Conservation (phyloP, 31 red algal species). For the Asparagopsis taxiformis region DNA sequence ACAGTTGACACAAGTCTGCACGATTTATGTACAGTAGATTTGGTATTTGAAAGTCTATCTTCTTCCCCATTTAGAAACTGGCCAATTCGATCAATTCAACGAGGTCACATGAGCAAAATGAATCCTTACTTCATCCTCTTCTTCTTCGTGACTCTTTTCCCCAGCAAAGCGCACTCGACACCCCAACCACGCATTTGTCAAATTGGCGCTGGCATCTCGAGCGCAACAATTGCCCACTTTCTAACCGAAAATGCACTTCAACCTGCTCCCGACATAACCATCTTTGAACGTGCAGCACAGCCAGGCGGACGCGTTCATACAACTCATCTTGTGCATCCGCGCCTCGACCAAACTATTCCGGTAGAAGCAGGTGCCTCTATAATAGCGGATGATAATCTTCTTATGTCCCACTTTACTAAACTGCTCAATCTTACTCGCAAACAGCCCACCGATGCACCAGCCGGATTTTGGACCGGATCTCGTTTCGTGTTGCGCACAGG, state of each 20-base stretch:
- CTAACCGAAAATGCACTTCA: constrained; percentile 15
- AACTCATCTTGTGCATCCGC: neutral
- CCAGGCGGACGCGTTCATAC: constrained; percentile 51
- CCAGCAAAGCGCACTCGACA: too few relatives aligned
- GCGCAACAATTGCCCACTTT: constrained; percentile 60
- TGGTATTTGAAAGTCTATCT: too few relatives aligned
- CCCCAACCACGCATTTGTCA: constrained; percentile 57
- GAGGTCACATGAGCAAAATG: too few relatives aligned
- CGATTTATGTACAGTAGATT: too few relatives aligned
- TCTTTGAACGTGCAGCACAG: constrained; percentile 38
- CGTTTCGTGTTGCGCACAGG: constrained; percentile 35
- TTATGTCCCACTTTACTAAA: constrained; percentile 45
- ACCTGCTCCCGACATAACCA: constrained; percentile 10
- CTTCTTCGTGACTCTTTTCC: too few relatives aligned
- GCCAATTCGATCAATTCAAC: too few relatives aligned
- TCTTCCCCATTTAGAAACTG: too few relatives aligned
- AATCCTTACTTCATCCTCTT: too few relatives aligned
- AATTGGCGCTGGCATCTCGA: constrained; percentile 67
- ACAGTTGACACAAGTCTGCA: too few relatives aligned
- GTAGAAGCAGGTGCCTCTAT: constrained; percentile 71
- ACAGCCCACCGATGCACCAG: neutral
- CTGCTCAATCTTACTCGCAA: constrained; percentile 20
- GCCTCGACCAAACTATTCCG: constrained; percentile 13
- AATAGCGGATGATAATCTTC: constrained; percentile 39
- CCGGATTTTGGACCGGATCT: constrained; percentile 65